Evolutionary conservation across 768 basidiomycete species (phyloP).

Genomic region (Termitomyces eurrhizus): DNA sequence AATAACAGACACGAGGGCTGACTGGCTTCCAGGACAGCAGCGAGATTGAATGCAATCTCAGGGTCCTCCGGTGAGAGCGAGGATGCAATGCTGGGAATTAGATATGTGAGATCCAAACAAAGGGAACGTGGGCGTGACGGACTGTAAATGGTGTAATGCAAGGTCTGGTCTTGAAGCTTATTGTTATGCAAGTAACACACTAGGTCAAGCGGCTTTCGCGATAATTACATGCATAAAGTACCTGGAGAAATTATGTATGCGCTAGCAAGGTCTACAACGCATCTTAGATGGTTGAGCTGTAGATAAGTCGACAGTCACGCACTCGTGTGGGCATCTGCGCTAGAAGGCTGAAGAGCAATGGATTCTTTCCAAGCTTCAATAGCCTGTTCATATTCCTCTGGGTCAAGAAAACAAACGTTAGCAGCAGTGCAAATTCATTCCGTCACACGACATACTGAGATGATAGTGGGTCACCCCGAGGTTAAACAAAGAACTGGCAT

Average conservation of each 20-base stretch:
- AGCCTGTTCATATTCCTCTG: conserved; percentile 87
- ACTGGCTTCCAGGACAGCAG: conserved; percentile 89
- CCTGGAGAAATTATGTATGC: conserved; percentile 79
- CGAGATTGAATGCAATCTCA: conserved; percentile 90
- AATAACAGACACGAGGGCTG: conserved; percentile 27
- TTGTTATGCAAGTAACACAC: conserved; percentile 4
- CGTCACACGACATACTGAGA: conserved; percentile 53
- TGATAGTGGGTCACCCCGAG: conserved; percentile 89
- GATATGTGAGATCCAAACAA: conserved; percentile 27
- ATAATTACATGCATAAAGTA: conserved; percentile 10
- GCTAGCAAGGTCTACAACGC: conserved; percentile 70
- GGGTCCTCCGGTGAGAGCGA: conserved; percentile 86
- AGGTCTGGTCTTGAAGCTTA: conserved; percentile 77
- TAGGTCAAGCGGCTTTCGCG: conserved; percentile 7
- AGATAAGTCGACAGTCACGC: conserved; percentile 25
- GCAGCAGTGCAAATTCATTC: conserved; percentile 8
- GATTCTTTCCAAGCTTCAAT: conserved; percentile 86
- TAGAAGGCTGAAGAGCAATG: conserved; percentile 74
- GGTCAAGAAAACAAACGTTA: conserved; percentile 7
- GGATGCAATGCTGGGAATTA: conserved; percentile 62
- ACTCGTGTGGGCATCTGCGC: conserved; percentile 88
- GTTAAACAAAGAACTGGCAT: conserved; percentile 81
- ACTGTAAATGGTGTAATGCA: conserved; percentile 81
- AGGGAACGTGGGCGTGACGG: conserved; percentile 27
- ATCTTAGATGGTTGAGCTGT: conserved; percentile 15